Evolutionary conservation across 768 basidiomycete genomes (phyloP).

Genomic region (Neoboletus magnificus): DNA sequence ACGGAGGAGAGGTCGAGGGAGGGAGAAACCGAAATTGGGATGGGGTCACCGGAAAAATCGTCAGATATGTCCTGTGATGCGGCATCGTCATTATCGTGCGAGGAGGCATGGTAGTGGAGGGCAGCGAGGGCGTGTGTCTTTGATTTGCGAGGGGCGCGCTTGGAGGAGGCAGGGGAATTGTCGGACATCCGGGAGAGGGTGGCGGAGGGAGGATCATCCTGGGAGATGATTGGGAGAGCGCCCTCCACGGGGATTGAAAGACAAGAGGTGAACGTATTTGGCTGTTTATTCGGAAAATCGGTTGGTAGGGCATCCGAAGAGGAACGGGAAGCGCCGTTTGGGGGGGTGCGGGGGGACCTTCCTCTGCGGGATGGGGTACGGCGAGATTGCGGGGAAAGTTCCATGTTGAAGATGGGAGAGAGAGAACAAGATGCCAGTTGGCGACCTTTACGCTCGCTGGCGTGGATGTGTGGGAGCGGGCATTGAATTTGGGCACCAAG

Average conservation of each 20-base stretch:
- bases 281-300: constrained; percentile 49
- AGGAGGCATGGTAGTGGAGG: constrained; percentile 62
- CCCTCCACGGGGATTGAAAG: constrained; percentile 79
- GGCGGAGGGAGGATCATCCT: constrained; percentile 37
- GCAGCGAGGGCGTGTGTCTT: constrained; percentile 86
- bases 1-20: constrained; percentile 66
- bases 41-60: constrained; percentile 46
- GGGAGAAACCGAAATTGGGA: constrained; percentile 61
- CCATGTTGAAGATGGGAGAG: constrained; percentile 40
- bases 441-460: constrained; percentile 17
- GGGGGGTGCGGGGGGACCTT: constrained; percentile 54
- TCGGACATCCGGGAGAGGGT: constrained; percentile 34
- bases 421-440: constrained; percentile 7
- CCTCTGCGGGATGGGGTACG: constrained; percentile 62
- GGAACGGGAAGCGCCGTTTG: constrained; percentile 40
- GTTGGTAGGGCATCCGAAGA: constrained; percentile 44
- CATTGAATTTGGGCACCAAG: constrained; percentile 39
- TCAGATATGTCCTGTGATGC: constrained; percentile 40
- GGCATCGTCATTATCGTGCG: constrained; percentile 50
- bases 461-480: constrained; percentile 39
- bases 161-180: constrained; percentile 43
- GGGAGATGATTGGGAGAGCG: constrained; percentile 57
- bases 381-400: constrained; percentile 47
- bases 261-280: constrained; percentile 57
- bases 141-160: constrained; percentile 83